Evolutionary conservation across 495 filamentous ascomycete species (phyloP).

Genomic region (Penicillium lagena): DNA sequence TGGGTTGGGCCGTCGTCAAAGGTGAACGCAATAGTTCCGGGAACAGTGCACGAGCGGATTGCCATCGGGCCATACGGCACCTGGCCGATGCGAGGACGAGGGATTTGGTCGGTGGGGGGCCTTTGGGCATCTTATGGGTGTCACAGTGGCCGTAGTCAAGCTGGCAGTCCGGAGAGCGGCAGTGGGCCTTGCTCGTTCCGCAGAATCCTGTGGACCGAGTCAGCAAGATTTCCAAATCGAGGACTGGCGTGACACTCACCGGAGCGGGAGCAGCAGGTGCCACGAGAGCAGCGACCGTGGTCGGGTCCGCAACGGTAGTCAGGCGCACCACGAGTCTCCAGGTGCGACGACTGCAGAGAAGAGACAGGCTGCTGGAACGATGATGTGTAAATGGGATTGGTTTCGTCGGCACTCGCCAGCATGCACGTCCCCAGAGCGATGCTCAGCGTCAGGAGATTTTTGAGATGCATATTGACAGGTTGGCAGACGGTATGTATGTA

Average conservation of each 20-base stretch:
- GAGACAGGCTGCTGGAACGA: neutral
- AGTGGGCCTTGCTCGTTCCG: constrained; percentile 55
- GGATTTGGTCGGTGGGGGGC: constrained; percentile 53
- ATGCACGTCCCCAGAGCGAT: constrained; percentile 3
- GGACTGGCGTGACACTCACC: constrained; percentile 35
- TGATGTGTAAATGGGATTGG: neutral
- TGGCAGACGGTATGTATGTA: neutral
- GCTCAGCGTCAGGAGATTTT: constrained; percentile 5
- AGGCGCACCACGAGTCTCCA: constrained; percentile 11
- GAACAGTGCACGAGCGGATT: constrained; percentile 59
- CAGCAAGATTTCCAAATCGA: neutral
- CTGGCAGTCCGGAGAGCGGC: constrained; percentile 63
- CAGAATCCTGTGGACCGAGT: constrained; percentile 41
- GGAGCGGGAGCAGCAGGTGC: constrained; percentile 58
- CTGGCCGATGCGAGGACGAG: constrained; percentile 51
- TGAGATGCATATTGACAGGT: constrained; percentile 20
- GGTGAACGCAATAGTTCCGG: constrained; percentile 65
- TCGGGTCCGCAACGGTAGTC: constrained; percentile 33
- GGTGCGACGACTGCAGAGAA: neutral
- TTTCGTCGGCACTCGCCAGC: constrained; percentile 1
- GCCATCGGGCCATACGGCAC: constrained; percentile 54
- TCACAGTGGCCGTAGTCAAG: constrained; percentile 65
- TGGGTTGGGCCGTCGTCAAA: constrained; percentile 73
- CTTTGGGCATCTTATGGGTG: constrained; percentile 56
- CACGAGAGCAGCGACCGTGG: constrained; percentile 45